Evolutionary conservation across 805 yeast genomes (phyloP).

Genomic region (Candida khao-thaluensis): DNA sequence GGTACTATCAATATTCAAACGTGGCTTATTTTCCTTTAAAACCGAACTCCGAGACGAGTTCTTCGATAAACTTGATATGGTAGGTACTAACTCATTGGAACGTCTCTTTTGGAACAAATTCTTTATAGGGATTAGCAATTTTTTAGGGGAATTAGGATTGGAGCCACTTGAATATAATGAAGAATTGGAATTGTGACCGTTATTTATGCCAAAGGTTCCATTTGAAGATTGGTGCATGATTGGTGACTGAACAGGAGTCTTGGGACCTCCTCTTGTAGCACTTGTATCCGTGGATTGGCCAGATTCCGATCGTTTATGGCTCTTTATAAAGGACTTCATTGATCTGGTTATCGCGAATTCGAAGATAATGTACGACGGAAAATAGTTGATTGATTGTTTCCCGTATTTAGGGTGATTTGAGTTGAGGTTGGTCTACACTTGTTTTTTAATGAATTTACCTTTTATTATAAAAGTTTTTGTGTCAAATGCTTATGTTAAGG

Average conservation of each 20-base stretch:
- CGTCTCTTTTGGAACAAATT: conserved; percentile 24
- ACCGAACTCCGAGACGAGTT: neutral
- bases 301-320: conserved; percentile 24
- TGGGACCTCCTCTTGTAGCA: conserved; percentile 7
- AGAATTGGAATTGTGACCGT: conserved; percentile 15
- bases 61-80: conserved; percentile 2
- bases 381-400: no score
- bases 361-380: no score
- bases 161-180: neutral
- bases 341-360: conserved; percentile 1
- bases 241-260: conserved; percentile 25
- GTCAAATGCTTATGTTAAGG: no score
- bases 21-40: neutral
- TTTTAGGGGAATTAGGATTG: conserved; percentile 28
- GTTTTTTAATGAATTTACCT: no score
- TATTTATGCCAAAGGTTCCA: neutral
- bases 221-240: conserved; percentile 16
- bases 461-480: no score
- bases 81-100: conserved; percentile 1
- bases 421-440: no score
- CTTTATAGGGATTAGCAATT: conserved; percentile 36
- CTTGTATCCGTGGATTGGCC: conserved; percentile 10
- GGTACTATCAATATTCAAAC: neutral
- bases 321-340: conserved; percentile 31
- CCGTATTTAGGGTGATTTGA: no score